A percentile compares a stretch with the other conserved stretches of the same genome.
Conservation (phyloP, 1,139 yeast genomes). For the Geotrichum macrosporum region DNA sequence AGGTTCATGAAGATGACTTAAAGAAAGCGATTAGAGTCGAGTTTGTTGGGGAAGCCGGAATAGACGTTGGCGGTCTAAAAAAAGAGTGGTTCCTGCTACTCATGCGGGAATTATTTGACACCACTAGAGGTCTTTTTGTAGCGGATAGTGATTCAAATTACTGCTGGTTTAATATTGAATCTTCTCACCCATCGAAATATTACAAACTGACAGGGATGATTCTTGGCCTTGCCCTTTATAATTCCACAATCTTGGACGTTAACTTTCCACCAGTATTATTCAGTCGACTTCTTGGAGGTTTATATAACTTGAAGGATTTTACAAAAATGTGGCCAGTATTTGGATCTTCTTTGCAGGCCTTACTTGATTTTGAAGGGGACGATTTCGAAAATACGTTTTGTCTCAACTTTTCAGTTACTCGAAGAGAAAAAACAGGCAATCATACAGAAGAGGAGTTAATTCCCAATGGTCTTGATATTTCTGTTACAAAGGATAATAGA, state of each 20-base stretch:
- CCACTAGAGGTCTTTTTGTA: slow-evolving; percentile 44
- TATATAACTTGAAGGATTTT: slow-evolving; percentile 59
- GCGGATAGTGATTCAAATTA: slow-evolving; percentile 64
- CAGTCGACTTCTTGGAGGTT: slow-evolving; percentile 61
- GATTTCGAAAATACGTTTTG: slow-evolving; percentile 47
- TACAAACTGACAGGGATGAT: slow-evolving; percentile 80
- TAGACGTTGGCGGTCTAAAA: slow-evolving; percentile 90
- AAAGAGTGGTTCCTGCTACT: slow-evolving; percentile 88
- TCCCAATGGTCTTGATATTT: slow-evolving; percentile 49
- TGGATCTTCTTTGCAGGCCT: slow-evolving; percentile 52
- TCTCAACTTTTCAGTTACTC: slow-evolving; percentile 47
- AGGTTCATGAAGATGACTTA: slow-evolving; percentile 54
- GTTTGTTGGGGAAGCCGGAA: slow-evolving; percentile 81
- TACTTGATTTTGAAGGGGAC: slow-evolving; percentile 48
- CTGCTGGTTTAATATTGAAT: slow-evolving; percentile 62
- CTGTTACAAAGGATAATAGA: slow-evolving; percentile 56
- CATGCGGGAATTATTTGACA: slow-evolving; percentile 63
- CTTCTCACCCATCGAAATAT: slow-evolving; percentile 45
- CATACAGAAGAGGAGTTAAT: slow-evolving; percentile 46
- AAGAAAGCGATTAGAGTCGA: slow-evolving; percentile 73
- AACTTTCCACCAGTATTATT: slow-evolving; percentile 72
- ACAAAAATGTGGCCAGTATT: slow-evolving; percentile 62
- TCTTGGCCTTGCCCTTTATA: slow-evolving; percentile 84
- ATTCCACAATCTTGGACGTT: slow-evolving; percentile 79
- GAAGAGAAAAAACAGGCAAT: slow-evolving; percentile 11